Conservation (phyloP, 495 filamentous ascomycete genomes). For the Aspergillus incahuasiensis region DNA sequence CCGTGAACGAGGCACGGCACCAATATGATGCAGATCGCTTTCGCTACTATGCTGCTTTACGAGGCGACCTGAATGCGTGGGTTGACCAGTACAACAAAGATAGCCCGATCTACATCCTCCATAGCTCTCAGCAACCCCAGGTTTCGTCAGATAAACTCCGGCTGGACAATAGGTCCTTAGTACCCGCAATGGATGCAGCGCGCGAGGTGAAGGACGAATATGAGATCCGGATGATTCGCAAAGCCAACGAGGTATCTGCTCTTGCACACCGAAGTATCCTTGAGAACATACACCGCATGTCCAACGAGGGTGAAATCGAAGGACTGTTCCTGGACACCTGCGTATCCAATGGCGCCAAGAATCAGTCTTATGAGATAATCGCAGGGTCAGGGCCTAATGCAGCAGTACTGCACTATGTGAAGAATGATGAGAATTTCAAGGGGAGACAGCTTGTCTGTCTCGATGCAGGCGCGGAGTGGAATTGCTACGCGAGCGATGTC, state of each 20-base stretch:
- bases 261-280: conserved; percentile 69
- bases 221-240: conserved; percentile 72
- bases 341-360: conserved; percentile 62
- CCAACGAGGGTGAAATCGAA: conserved; percentile 80
- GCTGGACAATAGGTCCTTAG: conserved; percentile 37
- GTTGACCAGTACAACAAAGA: conserved; percentile 52
- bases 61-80: conserved; percentile 53
- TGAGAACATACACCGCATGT: conserved; percentile 49
- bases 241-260: conserved; percentile 72
- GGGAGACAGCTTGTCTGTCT: conserved; percentile 69
- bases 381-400: conserved; percentile 74
- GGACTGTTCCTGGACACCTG: conserved; percentile 69
- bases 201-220: conserved; percentile 75
- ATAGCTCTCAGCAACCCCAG: conserved; percentile 35
- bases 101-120: conserved; percentile 35
- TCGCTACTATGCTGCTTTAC: conserved; percentile 58
- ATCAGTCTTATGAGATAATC: conserved; percentile 85
- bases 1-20: conserved; percentile 61
- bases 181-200: conserved; percentile 64
- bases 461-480: conserved; percentile 81
- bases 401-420: conserved; percentile 77
- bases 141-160: conserved; percentile 51
- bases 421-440: conserved; percentile 66
- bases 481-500: conserved; percentile 86
- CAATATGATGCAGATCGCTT: conserved; percentile 79